Conservation (phyloP, 2,329 filamentous ascomycete genomes). For the Colletotrichum magnum region DNA sequence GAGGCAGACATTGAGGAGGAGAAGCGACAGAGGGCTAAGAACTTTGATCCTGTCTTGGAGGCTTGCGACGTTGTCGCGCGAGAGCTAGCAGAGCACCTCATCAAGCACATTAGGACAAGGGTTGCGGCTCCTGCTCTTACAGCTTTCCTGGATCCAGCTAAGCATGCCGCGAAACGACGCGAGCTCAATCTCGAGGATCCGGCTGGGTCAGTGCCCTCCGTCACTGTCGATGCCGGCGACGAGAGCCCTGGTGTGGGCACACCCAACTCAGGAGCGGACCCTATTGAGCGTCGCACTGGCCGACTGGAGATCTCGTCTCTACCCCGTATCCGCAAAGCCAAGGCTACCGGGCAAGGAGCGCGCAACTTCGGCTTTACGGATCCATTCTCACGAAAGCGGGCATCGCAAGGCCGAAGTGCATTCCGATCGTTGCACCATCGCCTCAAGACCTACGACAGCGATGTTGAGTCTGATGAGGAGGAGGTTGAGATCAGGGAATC, state of each 20-base stretch:
- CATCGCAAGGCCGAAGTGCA: conserved; percentile 68
- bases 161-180: conserved; percentile 83
- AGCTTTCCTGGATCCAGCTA: conserved; percentile 84
- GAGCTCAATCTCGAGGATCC: conserved; percentile 72
- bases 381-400: conserved; percentile 75
- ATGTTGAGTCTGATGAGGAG: conserved; percentile 93
- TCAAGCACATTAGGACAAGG: conserved; percentile 89
- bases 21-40: conserved; percentile 86
- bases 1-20: conserved; percentile 90
- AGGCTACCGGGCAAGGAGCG: conserved; percentile 66
- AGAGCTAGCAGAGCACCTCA: conserved; percentile 88
- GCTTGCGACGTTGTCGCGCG: conserved; percentile 83
- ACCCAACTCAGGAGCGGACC: conserved; percentile 74
- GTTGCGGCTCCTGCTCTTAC: conserved; percentile 86
- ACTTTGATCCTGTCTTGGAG: conserved; percentile 91
- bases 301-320: conserved; percentile 74
- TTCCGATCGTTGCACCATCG: conserved; percentile 88
- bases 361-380: conserved; percentile 77
- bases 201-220: conserved; percentile 52
- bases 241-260: conserved; percentile 76
- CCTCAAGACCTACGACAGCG: conserved; percentile 79
- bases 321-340: conserved; percentile 81
- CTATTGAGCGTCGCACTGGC: conserved; percentile 72
- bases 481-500: conserved; percentile 74
- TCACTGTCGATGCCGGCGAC: conserved; percentile 71